A percentile compares a stretch with the other conserved stretches of the same genome.
phyloP scores from a whole-genome alignment of 345 rosid species.

The Crucihimalaya himalaica region DNA sequence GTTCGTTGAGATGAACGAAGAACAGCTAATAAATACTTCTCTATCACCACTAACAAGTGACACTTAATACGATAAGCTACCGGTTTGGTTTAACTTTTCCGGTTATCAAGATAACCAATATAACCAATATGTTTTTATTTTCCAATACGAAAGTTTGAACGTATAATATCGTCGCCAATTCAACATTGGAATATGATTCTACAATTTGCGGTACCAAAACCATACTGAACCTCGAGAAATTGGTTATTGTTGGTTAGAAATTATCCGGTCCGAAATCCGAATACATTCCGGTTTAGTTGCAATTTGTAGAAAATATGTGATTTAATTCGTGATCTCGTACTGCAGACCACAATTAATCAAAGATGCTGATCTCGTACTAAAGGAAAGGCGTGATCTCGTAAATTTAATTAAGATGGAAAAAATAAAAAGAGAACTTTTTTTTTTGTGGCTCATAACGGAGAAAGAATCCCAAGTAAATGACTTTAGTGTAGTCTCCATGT shows the following conservation, averaged over 20 bases:
- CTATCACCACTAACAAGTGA: not conserved
- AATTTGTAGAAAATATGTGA: not conserved
- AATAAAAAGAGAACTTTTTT: not conserved
- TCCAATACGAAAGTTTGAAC: not conserved
- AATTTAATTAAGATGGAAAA: not conserved
- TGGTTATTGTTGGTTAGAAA: not conserved
- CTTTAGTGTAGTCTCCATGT: constrained; percentile 10
- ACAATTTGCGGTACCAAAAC: not conserved
- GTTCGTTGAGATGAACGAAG: not conserved
- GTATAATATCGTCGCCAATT: no score
- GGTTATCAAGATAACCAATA: not conserved
- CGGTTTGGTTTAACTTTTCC: constrained; percentile 27
- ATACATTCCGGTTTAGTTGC: not conserved
- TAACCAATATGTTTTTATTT: not conserved
- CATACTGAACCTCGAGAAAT: not conserved
- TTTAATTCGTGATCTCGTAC: constrained; percentile 13
- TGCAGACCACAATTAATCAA: not conserved
- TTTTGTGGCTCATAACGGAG: constrained; percentile 13
- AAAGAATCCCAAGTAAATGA: constrained; percentile 22
- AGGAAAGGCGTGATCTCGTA: not conserved
- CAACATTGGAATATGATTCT: not conserved
- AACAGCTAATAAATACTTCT: not conserved
- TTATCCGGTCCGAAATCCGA: not conserved
- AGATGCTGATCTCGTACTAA: not conserved
- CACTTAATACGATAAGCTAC: constrained; percentile 5